Conservation (phyloP, 1,284 basidiomycete genomes). For the Ustilago cynodontis region DNA sequence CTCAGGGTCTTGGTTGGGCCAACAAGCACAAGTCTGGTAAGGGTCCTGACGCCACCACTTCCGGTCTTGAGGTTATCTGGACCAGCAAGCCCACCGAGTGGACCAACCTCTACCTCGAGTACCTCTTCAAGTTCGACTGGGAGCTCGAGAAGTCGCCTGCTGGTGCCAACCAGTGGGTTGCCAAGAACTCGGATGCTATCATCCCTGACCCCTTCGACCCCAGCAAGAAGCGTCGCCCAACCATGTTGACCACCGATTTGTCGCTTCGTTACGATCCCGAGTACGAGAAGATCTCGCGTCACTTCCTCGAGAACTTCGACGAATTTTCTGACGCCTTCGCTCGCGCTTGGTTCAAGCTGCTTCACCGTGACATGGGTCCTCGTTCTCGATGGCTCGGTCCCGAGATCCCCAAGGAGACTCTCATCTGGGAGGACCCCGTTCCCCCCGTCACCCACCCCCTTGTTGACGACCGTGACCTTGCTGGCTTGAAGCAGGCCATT, state of each 20-base stretch:
- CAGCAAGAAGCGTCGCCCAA: conserved; percentile 47
- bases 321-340: conserved; percentile 44
- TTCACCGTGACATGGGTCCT: conserved; percentile 54
- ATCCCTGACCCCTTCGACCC: conserved; percentile 48
- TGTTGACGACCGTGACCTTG: conserved; percentile 44
- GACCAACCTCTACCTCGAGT: conserved; percentile 50
- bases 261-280: conserved; percentile 41
- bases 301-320: conserved; percentile 39
- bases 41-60: conserved; percentile 37
- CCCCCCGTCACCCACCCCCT: conserved; percentile 31
- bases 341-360: conserved; percentile 49
- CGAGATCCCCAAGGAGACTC: conserved; percentile 42
- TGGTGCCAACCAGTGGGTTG: conserved; percentile 45
- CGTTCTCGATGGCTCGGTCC: conserved; percentile 42
- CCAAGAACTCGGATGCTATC: conserved; percentile 49
- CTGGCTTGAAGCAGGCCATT: conserved; percentile 45
- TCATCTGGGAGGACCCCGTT: conserved; percentile 49
- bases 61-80: conserved; percentile 42
- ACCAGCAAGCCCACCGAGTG: conserved; percentile 50
- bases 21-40: conserved; percentile 41
- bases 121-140: conserved; percentile 51
- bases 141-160: conserved; percentile 49
- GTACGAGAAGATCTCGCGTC: conserved; percentile 48
- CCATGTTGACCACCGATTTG: conserved; percentile 48
- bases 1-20: conserved; percentile 40